Conservation (phyloP, 1,284 basidiomycete genomes). For the Apiotrichum porosum region DNA sequence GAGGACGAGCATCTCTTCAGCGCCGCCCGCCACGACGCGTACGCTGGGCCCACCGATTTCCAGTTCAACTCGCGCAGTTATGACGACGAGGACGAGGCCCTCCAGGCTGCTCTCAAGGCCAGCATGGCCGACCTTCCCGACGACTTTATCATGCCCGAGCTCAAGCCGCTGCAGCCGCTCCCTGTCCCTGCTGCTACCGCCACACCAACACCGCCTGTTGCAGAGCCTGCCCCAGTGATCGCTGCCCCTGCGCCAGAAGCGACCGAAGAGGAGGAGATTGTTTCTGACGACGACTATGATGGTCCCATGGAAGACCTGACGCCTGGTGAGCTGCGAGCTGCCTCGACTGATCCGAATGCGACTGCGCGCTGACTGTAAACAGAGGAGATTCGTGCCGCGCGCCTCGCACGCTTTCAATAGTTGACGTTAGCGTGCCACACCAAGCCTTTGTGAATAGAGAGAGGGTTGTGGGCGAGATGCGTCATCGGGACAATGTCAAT, state of each 20-base stretch:
- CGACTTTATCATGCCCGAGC: conserved; percentile 17
- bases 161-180: conserved; percentile 5
- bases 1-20: neutral
- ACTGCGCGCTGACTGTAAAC: conserved; percentile 53
- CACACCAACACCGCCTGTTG: conserved; percentile 3
- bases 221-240: too few species aligned
- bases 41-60: conserved; percentile 37
- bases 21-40: conserved; percentile 14
- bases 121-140: conserved; percentile 64
- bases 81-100: conserved; percentile 78
- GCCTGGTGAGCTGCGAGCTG: conserved; percentile 37
- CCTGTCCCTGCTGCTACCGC: conserved; percentile 35
- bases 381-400: conserved; percentile 71
- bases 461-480: neutral
- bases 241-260: too few species aligned
- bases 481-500: neutral
- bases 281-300: conserved; percentile 35
- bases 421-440: too few species aligned
- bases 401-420: conserved; percentile 64
- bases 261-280: conserved; percentile 27
- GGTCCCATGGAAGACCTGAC: conserved; percentile 42
- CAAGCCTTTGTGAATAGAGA: conserved; percentile 3
- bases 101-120: conserved; percentile 78
- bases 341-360: too few species aligned
- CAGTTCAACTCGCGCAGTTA: conserved; percentile 51